Evolutionary conservation across 2,329 filamentous ascomycete genomes (phyloP), one percentile per base, ranked within the genome.

Genomic region (Sporothrix sp.): DNA sequence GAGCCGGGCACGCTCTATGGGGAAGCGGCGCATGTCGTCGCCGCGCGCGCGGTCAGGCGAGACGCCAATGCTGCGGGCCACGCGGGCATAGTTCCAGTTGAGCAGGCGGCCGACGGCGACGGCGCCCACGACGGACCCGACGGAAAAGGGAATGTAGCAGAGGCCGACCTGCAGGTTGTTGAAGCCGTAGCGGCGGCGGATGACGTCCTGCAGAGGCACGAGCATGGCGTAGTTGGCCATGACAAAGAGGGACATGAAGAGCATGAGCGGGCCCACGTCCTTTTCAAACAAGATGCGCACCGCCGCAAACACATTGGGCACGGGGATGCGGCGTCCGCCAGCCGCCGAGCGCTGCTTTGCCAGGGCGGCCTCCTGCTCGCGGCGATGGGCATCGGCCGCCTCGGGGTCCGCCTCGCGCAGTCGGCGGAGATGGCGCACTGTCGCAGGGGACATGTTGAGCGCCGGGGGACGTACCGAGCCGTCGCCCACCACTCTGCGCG

Each of bases 31-130:
- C 54, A 67, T 53, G 47, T 68, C 62, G 35, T 64, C 60, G 50
- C 63, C 63, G 38, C 71, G 69, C 52, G 70, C 73, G 53, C 68
- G 68, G 38, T 69, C 70, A 36, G 79, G 65, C 0, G 66, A 58
- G 25, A 81, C 65, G 16, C 73, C 73, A 1, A 76, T 62, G 6
- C 65, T 66, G 7, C 61, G 61, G 2, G 78, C 77, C 36, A 76
- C 68, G 9, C 78, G 72, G 0, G 69, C 66, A 58, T 79, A 85
- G 60, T 82, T 80, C 67, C 72, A 75, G 62, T 85, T 79, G 7
- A 84, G 67, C 4, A 82, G 57, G 37, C 69, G 68, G 11, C 81
- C 77, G 0, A 65, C 62, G 1, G 63, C 54, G 14, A 65, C 44
- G 2, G 65, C 60, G 4, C 67, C 65, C 2, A 66, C n/a, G 14